Evolutionary conservation across 768 basidiomycete species (phyloP).

Genomic region (Lentinula raphanica): DNA sequence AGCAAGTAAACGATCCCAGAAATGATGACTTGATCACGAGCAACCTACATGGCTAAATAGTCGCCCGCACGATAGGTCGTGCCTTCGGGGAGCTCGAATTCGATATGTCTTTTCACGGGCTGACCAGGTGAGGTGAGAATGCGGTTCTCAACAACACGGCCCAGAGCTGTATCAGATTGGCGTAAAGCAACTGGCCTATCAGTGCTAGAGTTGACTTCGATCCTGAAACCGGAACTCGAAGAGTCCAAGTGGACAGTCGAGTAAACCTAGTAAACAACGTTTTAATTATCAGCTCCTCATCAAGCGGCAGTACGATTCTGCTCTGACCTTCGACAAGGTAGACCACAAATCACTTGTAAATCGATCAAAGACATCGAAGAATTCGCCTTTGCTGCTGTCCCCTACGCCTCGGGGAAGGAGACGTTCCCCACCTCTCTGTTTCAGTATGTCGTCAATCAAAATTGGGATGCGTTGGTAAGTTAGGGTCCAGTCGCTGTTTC

Average conservation of each 20-base stretch:
- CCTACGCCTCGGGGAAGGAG: conserved; percentile 34
- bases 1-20: not conserved
- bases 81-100: conserved; percentile 35
- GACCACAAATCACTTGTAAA: conserved; percentile 37
- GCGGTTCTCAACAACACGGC: conserved; percentile 33
- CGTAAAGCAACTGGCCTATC: conserved; percentile 29
- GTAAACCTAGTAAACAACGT: conserved; percentile 23
- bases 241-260: conserved; percentile 17
- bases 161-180: conserved; percentile 32
- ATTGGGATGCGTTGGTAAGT: conserved; percentile 44
- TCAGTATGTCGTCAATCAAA: conserved; percentile 29
- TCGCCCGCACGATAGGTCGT: conserved; percentile 38
- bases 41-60: conserved; percentile 38
- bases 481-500: conserved; percentile 43
- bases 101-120: conserved; percentile 37
- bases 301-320: not conserved
- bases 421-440: conserved; percentile 30
- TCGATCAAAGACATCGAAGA: conserved; percentile 41
- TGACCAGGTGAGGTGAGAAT: conserved; percentile 33
- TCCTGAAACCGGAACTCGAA: conserved; percentile 16
- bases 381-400: conserved; percentile 35
- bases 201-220: conserved; percentile 26
- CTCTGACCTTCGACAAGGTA: conserved; percentile 25
- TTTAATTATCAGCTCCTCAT: not conserved
- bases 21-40: not conserved